Evolutionary conservation across 2,329 filamentous ascomycete genomes (phyloP).

Genomic region (Fusarium floridanum): DNA sequence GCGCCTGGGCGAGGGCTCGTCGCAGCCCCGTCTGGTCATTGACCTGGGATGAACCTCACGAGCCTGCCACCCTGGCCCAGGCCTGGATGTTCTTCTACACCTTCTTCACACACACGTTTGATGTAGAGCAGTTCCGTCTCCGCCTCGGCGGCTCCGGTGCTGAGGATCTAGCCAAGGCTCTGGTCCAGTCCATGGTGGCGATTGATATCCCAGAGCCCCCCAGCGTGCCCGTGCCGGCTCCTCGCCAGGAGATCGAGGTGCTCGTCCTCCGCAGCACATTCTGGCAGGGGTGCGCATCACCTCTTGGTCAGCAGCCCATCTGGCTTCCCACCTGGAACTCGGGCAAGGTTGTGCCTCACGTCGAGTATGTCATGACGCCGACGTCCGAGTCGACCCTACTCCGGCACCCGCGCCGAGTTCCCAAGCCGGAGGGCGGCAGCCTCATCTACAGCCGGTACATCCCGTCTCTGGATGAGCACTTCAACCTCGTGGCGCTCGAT

Average conservation of each 20-base stretch:
- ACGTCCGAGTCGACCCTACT: slow-evolving; percentile 50
- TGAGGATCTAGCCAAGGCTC: slow-evolving; percentile 45
- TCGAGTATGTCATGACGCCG: slow-evolving; percentile 49
- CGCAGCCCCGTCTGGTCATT: slow-evolving; percentile 60
- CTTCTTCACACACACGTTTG: slow-evolving; percentile 54
- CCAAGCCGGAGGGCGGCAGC: slow-evolving; percentile 75
- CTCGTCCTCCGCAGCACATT: slow-evolving; percentile 66
- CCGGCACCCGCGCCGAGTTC: slow-evolving; percentile 75
- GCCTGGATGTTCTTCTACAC: slow-evolving; percentile 64
- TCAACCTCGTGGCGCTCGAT: slow-evolving; percentile 78
- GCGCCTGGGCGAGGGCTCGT: slow-evolving; percentile 63
- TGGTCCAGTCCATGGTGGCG: slow-evolving; percentile 54
- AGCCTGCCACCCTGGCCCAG: slow-evolving; percentile 58
- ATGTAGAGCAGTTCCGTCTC: slow-evolving; percentile 42
- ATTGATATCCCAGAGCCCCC: slow-evolving; percentile 57
- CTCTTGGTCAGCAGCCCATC: slow-evolving; percentile 70
- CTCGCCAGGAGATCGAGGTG: slow-evolving; percentile 48
- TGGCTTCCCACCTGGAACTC: slow-evolving; percentile 64
- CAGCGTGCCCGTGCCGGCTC: slow-evolving; percentile 47
- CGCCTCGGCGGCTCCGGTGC: slow-evolving; percentile 36
- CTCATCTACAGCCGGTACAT: slow-evolving; percentile 82
- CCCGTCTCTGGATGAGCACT: slow-evolving; percentile 78
- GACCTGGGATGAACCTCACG: slow-evolving; percentile 52
- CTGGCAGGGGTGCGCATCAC: slow-evolving; percentile 76
- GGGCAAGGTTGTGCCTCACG: slow-evolving; percentile 52